Evolutionary conservation across 148 eudicot species (phyloP).

Genomic region (Suaeda aralocaspica): DNA sequence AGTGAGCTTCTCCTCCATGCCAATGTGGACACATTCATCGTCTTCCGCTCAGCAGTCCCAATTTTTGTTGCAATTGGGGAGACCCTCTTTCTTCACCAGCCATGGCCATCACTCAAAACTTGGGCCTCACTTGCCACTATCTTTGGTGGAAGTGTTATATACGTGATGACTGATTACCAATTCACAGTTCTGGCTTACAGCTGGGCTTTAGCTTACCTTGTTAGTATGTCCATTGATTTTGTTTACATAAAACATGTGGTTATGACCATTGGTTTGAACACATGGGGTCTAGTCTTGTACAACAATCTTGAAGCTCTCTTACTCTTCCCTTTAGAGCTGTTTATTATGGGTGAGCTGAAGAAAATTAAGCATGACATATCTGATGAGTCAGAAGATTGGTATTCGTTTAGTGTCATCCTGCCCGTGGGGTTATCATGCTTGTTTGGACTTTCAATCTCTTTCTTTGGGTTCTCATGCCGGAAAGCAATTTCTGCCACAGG

Average conservation of each 20-base stretch:
- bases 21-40: slow-evolving; percentile 91
- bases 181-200: slow-evolving; percentile 81
- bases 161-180: slow-evolving; percentile 88
- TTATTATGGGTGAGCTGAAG: slow-evolving; percentile 93
- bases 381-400: slow-evolving; percentile 85
- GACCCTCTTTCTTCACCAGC: slow-evolving; percentile 80
- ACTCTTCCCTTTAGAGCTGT: slow-evolving; percentile 78
- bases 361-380: slow-evolving; percentile 80
- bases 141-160: slow-evolving; percentile 84
- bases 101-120: slow-evolving; percentile 85
- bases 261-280: slow-evolving; percentile 87
- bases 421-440: slow-evolving; percentile 88
- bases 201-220: slow-evolving; percentile 93
- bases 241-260: slow-evolving; percentile 98
- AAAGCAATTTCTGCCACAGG: slow-evolving; percentile 95
- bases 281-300: slow-evolving; percentile 98
- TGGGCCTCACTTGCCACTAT: slow-evolving; percentile 86
- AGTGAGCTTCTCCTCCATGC: slow-evolving; percentile 98
- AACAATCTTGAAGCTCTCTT: slow-evolving; percentile 94
- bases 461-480: slow-evolving; percentile 93
- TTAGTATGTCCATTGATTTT: slow-evolving; percentile 95
- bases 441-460: slow-evolving; percentile 91
- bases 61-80: slow-evolving; percentile 96
- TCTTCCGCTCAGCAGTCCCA: slow-evolving; percentile 92
- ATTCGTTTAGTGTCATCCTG: slow-evolving; percentile 64